These are phyloP conservation scores for Podospora conica DNA, from an alignment of 495 filamentous ascomycete genomes.

Conservation along the genomic window DNA sequence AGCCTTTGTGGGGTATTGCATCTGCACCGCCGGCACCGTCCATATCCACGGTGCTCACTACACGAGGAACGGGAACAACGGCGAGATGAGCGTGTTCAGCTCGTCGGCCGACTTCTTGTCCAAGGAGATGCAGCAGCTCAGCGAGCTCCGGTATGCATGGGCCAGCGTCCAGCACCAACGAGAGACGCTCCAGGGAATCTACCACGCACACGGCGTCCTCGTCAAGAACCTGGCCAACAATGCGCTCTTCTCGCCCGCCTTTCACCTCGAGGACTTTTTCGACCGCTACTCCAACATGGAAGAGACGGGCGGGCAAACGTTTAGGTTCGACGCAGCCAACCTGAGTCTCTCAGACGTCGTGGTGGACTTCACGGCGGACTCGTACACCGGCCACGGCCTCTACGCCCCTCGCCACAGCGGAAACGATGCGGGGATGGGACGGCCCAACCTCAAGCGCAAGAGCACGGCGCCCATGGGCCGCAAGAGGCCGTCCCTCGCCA, in stretches of 20 bases:
- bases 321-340: constrained; percentile 47
- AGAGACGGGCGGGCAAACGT: constrained; percentile 34
- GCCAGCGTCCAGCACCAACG: constrained; percentile 72
- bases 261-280: constrained; percentile 81
- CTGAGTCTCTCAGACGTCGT: constrained; percentile 48
- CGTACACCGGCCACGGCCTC: constrained; percentile 39
- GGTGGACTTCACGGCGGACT: constrained; percentile 43
- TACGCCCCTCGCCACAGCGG: constrained; percentile 32
- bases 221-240: constrained; percentile 60
- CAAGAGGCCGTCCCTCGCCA: constrained; percentile 31
- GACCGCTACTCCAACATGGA: constrained; percentile 60
- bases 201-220: constrained; percentile 64
- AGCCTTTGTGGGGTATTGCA: constrained; percentile 73
- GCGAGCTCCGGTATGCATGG: constrained; percentile 67
- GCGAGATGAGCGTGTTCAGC: constrained; percentile 46
- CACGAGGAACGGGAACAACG: constrained; percentile 53
- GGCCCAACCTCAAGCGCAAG: constrained; percentile 40
- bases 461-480: constrained; percentile 25
- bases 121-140: constrained; percentile 70
- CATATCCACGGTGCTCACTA: constrained; percentile 83
- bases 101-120: constrained; percentile 64
- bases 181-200: constrained; percentile 67
- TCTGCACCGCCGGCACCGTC: constrained; percentile 76
- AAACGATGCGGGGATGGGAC: constrained; percentile 14
- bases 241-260: constrained; percentile 65